These are phyloP conservation scores for Cordyceps tenuipes DNA, from an alignment of 2,329 filamentous ascomycete genomes.

Conservation along the genomic window DNA sequence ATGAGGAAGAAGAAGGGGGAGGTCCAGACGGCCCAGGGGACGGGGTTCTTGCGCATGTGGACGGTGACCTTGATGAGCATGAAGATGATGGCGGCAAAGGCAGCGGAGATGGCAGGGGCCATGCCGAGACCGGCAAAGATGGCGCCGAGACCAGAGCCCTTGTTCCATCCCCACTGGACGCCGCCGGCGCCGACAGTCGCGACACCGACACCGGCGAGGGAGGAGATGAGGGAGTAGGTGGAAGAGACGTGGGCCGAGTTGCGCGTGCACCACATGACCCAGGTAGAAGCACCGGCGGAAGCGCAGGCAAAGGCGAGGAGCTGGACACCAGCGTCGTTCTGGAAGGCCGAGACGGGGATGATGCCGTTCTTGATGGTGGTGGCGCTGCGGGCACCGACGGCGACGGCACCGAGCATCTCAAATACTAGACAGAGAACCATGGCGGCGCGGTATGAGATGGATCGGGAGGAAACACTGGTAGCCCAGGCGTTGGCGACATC, in stretches of 20 bases:
- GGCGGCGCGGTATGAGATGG: conserved; percentile 60
- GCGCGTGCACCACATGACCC: conserved; percentile 74
- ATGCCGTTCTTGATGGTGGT: conserved; percentile 76
- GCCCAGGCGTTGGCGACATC: conserved; percentile 83
- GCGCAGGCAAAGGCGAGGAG: conserved; percentile 60
- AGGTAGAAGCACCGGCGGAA: conserved; percentile 55
- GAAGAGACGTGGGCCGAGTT: conserved; percentile 67
- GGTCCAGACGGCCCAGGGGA: conserved; percentile 64
- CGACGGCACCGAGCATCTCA: conserved; percentile 59
- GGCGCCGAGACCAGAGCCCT: conserved; percentile 59
- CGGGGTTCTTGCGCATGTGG: conserved; percentile 61
- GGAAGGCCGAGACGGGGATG: conserved; percentile 52
- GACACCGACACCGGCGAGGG: conserved; percentile 61
- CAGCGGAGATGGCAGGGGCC: conserved; percentile 58
- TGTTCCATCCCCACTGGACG: conserved; percentile 63
- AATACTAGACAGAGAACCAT: conserved; percentile 60
- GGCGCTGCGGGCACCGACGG: conserved; percentile 61
- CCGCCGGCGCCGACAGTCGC: conserved; percentile 53
- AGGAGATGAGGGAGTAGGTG: conserved; percentile 62
- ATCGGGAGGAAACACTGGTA: conserved; percentile 72
- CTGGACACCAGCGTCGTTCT: conserved; percentile 54
- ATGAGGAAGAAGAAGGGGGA: conserved; percentile 73
- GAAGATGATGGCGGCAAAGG: conserved; percentile 62
- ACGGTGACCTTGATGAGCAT: conserved; percentile 64
- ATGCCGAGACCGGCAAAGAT: conserved; percentile 65